Conservation (phyloP, 2,329 filamentous ascomycete genomes). For the Pseudocercospora fuligena region DNA sequence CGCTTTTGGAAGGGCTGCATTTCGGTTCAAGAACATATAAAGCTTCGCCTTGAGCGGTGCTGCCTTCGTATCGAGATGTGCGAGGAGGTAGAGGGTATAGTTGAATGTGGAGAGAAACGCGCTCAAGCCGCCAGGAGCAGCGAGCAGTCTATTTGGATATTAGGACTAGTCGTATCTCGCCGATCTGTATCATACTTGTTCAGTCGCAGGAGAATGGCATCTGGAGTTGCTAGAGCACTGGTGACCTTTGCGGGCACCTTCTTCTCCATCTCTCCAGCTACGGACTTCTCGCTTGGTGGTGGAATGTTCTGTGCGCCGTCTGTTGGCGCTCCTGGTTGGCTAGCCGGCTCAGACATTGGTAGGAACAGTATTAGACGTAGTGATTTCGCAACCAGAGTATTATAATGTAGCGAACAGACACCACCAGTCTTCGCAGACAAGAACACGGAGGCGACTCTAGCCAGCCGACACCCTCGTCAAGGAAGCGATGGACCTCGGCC, state of each 20-base stretch:
- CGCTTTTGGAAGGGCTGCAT: slow-evolving; percentile 23
- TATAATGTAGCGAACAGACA: not conserved
- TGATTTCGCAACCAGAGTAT: not conserved
- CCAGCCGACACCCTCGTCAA: slow-evolving; percentile 4
- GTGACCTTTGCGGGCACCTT: slow-evolving; percentile 35
- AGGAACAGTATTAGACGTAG: not conserved
- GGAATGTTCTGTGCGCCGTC: slow-evolving; percentile 41
- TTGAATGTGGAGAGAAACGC: slow-evolving; percentile 54
- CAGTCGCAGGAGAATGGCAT: slow-evolving; percentile 48
- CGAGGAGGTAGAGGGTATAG: slow-evolving; percentile 52
- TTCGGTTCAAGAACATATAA: slow-evolving; percentile 40
- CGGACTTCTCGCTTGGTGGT: slow-evolving; percentile 37
- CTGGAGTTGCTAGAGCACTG: slow-evolving; percentile 40
- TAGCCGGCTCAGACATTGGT: slow-evolving; percentile 44
- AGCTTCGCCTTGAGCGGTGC: slow-evolving; percentile 43
- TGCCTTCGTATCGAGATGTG: slow-evolving; percentile 48
- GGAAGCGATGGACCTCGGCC: slow-evolving; percentile 18
- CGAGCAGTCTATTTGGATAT: slow-evolving; percentile 44
- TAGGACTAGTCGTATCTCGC: slow-evolving; percentile 1
- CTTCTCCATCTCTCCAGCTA: slow-evolving; percentile 38
- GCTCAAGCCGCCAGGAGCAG: slow-evolving; percentile 50
- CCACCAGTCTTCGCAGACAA: not conserved
- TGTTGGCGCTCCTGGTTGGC: slow-evolving; percentile 44
- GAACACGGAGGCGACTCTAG: not conserved
- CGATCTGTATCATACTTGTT: slow-evolving; percentile 46